phyloP scores from a whole-genome alignment of 805 yeast species.

The Wickerhamomyces chambardii region DNA sequence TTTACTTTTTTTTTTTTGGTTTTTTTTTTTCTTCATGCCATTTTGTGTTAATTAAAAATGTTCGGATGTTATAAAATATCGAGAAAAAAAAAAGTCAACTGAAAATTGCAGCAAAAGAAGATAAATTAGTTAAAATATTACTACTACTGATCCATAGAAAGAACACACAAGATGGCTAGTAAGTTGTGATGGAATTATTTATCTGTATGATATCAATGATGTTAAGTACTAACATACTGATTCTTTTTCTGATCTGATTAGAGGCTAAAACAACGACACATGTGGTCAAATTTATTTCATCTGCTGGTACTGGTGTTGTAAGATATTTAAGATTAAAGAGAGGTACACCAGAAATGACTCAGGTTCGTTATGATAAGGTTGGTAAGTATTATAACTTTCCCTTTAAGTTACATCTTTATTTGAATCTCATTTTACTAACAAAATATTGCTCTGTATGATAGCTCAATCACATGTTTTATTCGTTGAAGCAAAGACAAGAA shows the following conservation, averaged over 20 bases:
- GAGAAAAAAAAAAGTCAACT: not conserved
- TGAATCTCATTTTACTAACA: slow-evolving; percentile 11
- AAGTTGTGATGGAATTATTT: not conserved
- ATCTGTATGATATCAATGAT: not conserved
- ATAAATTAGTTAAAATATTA: too few relatives aligned
- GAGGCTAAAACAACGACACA: slow-evolving; percentile 73
- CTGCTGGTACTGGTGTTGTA: slow-evolving; percentile 85
- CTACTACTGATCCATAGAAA: too few relatives aligned
- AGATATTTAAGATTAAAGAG: slow-evolving; percentile 78
- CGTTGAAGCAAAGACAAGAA: slow-evolving; percentile 82
- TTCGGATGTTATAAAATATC: too few relatives aligned
- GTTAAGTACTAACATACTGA: not conserved
- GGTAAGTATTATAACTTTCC: slow-evolving; percentile 19
- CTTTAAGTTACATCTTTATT: slow-evolving; percentile 9
- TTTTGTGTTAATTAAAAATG: too few relatives aligned
- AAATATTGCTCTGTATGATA: not conserved
- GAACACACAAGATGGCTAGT: slow-evolving; percentile 6
- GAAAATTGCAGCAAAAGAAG: too few relatives aligned
- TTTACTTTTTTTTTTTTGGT: too few relatives aligned
- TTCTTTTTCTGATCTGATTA: slow-evolving; percentile 3
- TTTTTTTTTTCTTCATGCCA: too few relatives aligned
- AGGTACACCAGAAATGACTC: slow-evolving; percentile 69
- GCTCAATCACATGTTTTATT: slow-evolving; percentile 90
- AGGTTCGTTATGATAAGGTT: slow-evolving; percentile 79
- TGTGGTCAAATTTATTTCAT: slow-evolving; percentile 76